phyloP scores from a whole-genome alignment of 768 basidiomycete species.

The Boletus bicolor region DNA sequence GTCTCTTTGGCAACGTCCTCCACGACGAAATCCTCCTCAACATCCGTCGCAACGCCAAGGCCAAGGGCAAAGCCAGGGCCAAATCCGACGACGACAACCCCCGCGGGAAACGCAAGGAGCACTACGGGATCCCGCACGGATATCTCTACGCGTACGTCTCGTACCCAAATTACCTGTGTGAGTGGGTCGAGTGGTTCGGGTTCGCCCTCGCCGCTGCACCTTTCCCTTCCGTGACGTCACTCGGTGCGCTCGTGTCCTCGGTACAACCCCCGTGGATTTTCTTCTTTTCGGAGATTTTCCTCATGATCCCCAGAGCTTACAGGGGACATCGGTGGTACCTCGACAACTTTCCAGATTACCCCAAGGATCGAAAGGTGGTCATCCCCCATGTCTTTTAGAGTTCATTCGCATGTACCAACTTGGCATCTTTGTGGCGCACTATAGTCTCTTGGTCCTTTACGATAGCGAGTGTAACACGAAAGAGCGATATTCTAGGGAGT shows the following conservation, averaged over 20 bases:
- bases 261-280: slow-evolving; percentile 78
- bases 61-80: slow-evolving; percentile 30
- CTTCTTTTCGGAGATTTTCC: slow-evolving; percentile 60
- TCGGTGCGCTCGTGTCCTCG: slow-evolving; percentile 43
- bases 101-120: slow-evolving; percentile 34
- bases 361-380: slow-evolving; percentile 68
- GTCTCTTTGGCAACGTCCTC: slow-evolving; percentile 74
- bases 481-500: no score
- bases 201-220: slow-evolving; percentile 77
- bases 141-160: slow-evolving; percentile 75
- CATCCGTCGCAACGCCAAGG: slow-evolving; percentile 64
- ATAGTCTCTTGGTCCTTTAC: neutral
- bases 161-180: slow-evolving; percentile 92
- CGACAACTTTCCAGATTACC: slow-evolving; percentile 75
- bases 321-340: slow-evolving; percentile 88
- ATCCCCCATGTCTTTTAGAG: slow-evolving; percentile 72
- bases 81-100: slow-evolving; percentile 26
- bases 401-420: neutral
- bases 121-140: slow-evolving; percentile 81
- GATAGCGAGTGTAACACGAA: neutral
- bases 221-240: slow-evolving; percentile 32
- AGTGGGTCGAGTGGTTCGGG: slow-evolving; percentile 93
- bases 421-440: neutral
- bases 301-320: slow-evolving; percentile 81
- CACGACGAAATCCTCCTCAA: slow-evolving; percentile 90